These are phyloP conservation scores for Tetratostichococcus sp. DNA, from an alignment of 139 green algal genomes.

Conservation along the genomic window DNA sequence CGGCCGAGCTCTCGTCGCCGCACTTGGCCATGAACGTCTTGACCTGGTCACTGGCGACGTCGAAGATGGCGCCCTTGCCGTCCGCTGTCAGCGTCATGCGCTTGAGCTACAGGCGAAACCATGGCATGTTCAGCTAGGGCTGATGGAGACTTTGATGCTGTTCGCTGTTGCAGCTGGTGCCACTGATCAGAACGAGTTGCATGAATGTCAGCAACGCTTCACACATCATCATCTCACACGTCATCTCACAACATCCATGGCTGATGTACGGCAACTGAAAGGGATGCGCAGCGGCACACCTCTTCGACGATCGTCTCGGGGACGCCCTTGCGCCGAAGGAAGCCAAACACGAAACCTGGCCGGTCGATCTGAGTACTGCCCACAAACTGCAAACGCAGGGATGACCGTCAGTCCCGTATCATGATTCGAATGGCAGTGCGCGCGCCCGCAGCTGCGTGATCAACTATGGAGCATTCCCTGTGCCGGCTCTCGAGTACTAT, in stretches of 20 bases:
- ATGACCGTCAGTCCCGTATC: too few relatives aligned
- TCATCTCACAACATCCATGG: not conserved
- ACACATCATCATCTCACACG: too few relatives aligned
- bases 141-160: too few relatives aligned
- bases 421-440: too few relatives aligned
- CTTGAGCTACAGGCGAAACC: conserved; percentile 18
- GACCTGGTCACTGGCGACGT: conserved; percentile 67
- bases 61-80: conserved; percentile 81
- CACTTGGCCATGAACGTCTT: conserved; percentile 56
- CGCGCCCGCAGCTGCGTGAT: too few relatives aligned
- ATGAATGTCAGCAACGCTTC: too few relatives aligned
- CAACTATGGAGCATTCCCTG: too few relatives aligned
- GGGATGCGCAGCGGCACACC: conserved; percentile 19
- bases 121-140: too few relatives aligned
- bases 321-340: conserved; percentile 53
- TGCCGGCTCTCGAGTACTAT: too few relatives aligned
- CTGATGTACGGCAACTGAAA: not conserved
- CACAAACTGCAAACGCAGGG: conserved; percentile 39
- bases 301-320: conserved; percentile 61
- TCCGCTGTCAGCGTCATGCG: conserved; percentile 83
- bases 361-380: conserved; percentile 22
- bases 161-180: too few relatives aligned
- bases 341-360: conserved; percentile 69
- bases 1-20: conserved; percentile 10
- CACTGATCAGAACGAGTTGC: too few relatives aligned